Base-by-base conservation (phyloP, 495 filamentous ascomycete species). In the Trichoderma orchidacearum region DNA sequence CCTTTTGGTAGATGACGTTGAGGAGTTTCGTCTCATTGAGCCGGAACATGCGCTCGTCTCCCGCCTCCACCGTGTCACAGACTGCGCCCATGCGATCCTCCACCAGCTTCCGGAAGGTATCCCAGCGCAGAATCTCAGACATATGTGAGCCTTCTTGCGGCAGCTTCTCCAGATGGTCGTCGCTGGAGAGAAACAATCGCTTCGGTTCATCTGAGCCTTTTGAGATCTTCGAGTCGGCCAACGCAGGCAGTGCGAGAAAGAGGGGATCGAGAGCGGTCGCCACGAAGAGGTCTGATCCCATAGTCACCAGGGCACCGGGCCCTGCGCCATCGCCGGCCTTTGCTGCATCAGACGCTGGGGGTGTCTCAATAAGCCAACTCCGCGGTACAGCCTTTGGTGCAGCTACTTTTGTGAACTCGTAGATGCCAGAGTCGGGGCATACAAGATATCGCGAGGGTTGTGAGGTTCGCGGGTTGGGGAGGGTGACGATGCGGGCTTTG, bases 251-350 rank as follows among this genome's bases (percentile, higher is more conserved):
- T 25, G 95, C 62, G 53, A 97, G 75, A 67, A 97, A 96, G 2
- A 96, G 63, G 7, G 85, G 76, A 66, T 99, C 93, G 58, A 91
- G 71, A 6, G 85, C 85, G 1, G 94, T 95, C 17, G 90, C 87
- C 53, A 97, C 68, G 58, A 87, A 82, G 25, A 98, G 68, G 56
- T 88, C 80, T 27, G 87, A 78, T 41, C 76, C 76, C 56, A 81
- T 80, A 13, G 81, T 73, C 53, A 71, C 57, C 54, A 69, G 66
- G 11, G 18, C 64, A 60, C 9, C 54, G 60, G n/a, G 53, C 54
- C 31, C 56, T 58, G 17, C 27, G 17, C 25, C 5, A 9, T 30
- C 23, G 18, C 12, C 34, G 62, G 23, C 56, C 15, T 38, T 30
- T 41, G 31, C 35, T 48, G 5, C 21, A 48, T 48, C 15, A 9